These are phyloP conservation scores for Kodamaea laetipori DNA, from an alignment of 805 yeast genomes.

Conservation along the genomic window DNA sequence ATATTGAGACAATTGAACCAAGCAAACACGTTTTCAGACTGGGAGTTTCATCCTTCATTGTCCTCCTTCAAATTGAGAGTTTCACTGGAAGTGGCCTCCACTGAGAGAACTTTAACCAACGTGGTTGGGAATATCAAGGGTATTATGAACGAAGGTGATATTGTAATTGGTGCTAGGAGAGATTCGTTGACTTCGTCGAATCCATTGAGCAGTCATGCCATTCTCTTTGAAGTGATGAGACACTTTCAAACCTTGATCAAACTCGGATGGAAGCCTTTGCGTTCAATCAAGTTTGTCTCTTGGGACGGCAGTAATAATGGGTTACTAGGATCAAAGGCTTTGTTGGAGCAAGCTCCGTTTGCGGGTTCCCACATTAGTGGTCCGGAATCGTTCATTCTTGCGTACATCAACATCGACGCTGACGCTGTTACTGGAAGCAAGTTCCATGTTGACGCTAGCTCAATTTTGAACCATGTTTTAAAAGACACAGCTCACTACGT, in stretches of 20 bases:
- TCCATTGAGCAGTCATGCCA: constrained; percentile 43
- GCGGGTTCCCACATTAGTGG: constrained; percentile 19
- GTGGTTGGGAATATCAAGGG: constrained; percentile 38
- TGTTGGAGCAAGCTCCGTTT: constrained; percentile 20
- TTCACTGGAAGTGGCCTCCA: background rate
- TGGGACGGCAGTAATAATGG: constrained; percentile 44
- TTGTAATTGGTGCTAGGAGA: constrained; percentile 43
- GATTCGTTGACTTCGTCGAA: constrained; percentile 39
- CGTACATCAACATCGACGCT: constrained; percentile 42
- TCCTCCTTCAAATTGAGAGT: constrained; percentile 19
- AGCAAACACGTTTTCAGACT: constrained; percentile 18
- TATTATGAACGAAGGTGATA: constrained; percentile 40
- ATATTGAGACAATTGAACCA: constrained; percentile 24
- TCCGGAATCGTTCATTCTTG: constrained; percentile 23
- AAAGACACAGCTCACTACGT: constrained; percentile 19
- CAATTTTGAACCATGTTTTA: constrained; percentile 35
- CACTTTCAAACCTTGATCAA: constrained; percentile 32
- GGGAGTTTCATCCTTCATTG: constrained; percentile 33
- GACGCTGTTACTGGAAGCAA: constrained; percentile 42
- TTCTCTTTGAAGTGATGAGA: constrained; percentile 41
- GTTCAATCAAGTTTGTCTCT: constrained; percentile 41
- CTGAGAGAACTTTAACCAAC: constrained; percentile 26
- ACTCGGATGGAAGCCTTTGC: constrained; percentile 46
- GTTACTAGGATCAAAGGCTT: constrained; percentile 32
- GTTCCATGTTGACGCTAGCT: constrained; percentile 36